Evolutionary conservation across 2,329 filamentous ascomycete species (phyloP).

Genomic region (Cladophialophora exuberans): DNA sequence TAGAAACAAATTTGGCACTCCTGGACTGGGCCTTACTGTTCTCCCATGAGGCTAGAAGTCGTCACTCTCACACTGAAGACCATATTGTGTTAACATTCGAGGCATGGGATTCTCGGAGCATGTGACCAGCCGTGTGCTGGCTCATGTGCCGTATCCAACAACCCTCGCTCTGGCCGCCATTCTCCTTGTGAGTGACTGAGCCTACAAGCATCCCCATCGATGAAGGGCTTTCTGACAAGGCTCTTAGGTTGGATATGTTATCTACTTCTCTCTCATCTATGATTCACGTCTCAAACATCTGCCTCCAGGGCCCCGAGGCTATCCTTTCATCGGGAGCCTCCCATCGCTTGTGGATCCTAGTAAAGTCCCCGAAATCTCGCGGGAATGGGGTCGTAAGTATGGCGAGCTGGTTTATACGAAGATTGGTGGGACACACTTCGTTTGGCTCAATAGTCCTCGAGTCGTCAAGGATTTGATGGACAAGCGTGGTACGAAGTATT

Average conservation of each 20-base stretch:
- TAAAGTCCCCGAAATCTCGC: background rate
- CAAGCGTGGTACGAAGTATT: slow-evolving; percentile 45
- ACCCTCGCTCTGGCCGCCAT: background rate
- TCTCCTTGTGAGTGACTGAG: background rate
- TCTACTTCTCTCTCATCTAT: background rate
- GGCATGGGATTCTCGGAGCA: background rate
- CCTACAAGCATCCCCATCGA: background rate
- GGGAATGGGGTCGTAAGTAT: slow-evolving; percentile 38
- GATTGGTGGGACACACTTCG: slow-evolving; percentile 36
- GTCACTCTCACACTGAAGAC: background rate
- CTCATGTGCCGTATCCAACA: background rate
- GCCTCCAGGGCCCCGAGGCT: slow-evolving; percentile 10
- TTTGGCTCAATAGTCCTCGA: slow-evolving; percentile 53
- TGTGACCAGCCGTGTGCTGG: background rate
- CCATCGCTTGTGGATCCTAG: slow-evolving; percentile 5
- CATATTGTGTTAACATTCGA: background rate
- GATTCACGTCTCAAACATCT: background rate
- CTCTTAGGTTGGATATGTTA: background rate
- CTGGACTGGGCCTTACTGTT: background rate
- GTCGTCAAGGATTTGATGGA: slow-evolving; percentile 58
- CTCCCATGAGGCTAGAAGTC: background rate
- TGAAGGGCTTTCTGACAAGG: background rate
- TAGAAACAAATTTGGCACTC: slow-evolving; percentile 1
- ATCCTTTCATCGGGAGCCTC: slow-evolving; percentile 11
- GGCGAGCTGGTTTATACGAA: slow-evolving; percentile 38